These are phyloP conservation scores for Cladosporium sp. DNA, from an alignment of 2,329 filamentous ascomycete species.

Conservation along the genomic window DNA sequence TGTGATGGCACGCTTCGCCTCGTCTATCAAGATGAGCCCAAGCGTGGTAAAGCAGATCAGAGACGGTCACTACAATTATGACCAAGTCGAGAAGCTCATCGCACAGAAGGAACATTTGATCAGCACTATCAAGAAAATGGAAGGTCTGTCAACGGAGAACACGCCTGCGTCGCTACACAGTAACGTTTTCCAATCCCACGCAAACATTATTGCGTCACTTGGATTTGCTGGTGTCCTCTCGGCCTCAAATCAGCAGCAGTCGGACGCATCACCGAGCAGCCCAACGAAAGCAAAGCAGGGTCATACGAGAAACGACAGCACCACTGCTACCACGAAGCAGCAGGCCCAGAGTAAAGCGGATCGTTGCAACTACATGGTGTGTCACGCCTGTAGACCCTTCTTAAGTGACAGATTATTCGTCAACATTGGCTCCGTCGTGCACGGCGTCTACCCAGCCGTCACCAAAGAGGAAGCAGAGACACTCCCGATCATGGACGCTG, in stretches of 20 bases:
- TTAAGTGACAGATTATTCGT: slow-evolving; percentile 49
- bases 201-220: slow-evolving; percentile 31
- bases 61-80: slow-evolving; percentile 43
- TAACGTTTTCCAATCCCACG: background rate
- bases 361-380: slow-evolving; percentile 48
- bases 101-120: slow-evolving; percentile 43
- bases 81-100: slow-evolving; percentile 44
- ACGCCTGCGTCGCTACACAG: background rate
- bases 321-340: background rate
- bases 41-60: slow-evolving; percentile 46
- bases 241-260: slow-evolving; percentile 1
- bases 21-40: slow-evolving; percentile 38
- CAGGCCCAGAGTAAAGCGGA: slow-evolving; percentile 5
- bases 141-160: slow-evolving; percentile 6
- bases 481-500: slow-evolving; percentile 41
- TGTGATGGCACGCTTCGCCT: slow-evolving; percentile 15
- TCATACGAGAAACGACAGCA: background rate
- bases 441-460: slow-evolving; percentile 37
- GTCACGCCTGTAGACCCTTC: slow-evolving; percentile 52
- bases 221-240: slow-evolving; percentile 24
- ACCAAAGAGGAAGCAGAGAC: slow-evolving; percentile 33
- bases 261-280: background rate
- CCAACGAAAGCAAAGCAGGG: background rate
- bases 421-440: slow-evolving; percentile 47
- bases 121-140: slow-evolving; percentile 26